Evolutionary conservation across 2,329 filamentous ascomycete species (phyloP), one percentile per base, ranked within the genome.

Genomic region (Teratosphaeriaceae sp.): DNA sequence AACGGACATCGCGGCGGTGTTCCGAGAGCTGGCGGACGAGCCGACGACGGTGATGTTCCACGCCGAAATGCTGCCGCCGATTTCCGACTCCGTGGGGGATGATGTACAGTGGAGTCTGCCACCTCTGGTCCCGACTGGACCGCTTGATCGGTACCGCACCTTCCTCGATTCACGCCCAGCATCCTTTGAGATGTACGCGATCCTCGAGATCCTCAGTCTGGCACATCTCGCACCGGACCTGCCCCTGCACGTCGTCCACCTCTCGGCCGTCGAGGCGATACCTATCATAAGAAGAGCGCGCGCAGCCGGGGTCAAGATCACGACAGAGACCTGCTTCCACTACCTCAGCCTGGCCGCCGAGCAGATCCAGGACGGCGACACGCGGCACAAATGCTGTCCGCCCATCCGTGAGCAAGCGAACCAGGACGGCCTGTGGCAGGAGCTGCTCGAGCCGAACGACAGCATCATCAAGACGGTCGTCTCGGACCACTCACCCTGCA

Each of bases 31-130:
- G 48, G 85, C 85, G 47, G 80, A 87, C 54, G 77, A 82, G 42
- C 77, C 87, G 15, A 97, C 92, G 2, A 94, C 88, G 0, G 80
- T 97, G 56, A 97, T 98, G 90, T 98, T 98, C 71, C 92, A 98
- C 62, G 92, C 92, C 44, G 92, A 98, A 66, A 97, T 96, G 88
- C 82, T 94, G 11, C 88, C 90, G n/a, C 86, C 88, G 15, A 85
- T 89, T 52, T 69, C 85, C 38, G 79, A 80, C 52, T 88, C 86
- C 0, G 84, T 89, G 2, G 84, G 85, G 41, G 87, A 92, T 62
- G 79, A 80, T 20, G 80, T 88, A 3, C 83, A 86, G 57, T 66
- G 69, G 20, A 85, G 85, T 0, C 47, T 58, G 7, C 79, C 86
- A 15, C 85, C 86, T 0, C 68, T 84, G 5, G 78, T 77, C 1